Evolutionary conservation across 805 yeast genomes (phyloP), one percentile per base, ranked within the genome.

Genomic region (Debaryomyces maramus): DNA sequence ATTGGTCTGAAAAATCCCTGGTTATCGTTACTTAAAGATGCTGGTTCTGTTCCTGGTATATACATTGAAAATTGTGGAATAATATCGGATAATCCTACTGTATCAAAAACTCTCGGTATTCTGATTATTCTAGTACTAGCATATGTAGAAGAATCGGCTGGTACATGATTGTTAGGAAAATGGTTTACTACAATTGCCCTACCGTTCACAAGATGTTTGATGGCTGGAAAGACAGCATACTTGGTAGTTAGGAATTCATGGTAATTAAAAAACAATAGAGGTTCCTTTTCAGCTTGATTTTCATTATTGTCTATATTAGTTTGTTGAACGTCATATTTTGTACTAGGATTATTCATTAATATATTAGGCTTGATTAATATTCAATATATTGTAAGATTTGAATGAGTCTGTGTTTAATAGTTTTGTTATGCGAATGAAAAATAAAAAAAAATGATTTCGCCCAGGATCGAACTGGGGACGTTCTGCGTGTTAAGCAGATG

Each of bases 381-480:
- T n/a, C n/a, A n/a, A n/a, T n/a, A n/a, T n/a, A n/a, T n/a, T n/a
- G n/a, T n/a, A n/a, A n/a, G n/a, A n/a, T n/a, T n/a, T n/a, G n/a
- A n/a, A n/a, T n/a, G n/a, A n/a, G n/a, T n/a, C n/a, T n/a, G n/a
- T n/a, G n/a, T n/a, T n/a, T n/a, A n/a, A n/a, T n/a, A n/a, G n/a
- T n/a, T n/a, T n/a, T n/a, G n/a, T n/a, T n/a, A n/a, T n/a, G n/a
- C n/a, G n/a, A n/a, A n/a, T n/a, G n/a, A n/a, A n/a, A n/a, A 9
- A 22, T n/a, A 51, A 56, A 65, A 70, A 72, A 61, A 61, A 60
- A 53, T 89, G 97, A 88, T 85, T 88, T 83, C 85, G 89, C 97
- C 97, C 97, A 90, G 97, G 97, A 88, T 91, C 97, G 97, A 91
- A 91, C 97, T 89, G 97, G 97, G 97, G 97, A 91, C 97, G 89